These are phyloP conservation scores for Neofusicoccum kwambonambiense DNA, from an alignment of 2,329 filamentous ascomycete genomes.

Conservation along the genomic window DNA sequence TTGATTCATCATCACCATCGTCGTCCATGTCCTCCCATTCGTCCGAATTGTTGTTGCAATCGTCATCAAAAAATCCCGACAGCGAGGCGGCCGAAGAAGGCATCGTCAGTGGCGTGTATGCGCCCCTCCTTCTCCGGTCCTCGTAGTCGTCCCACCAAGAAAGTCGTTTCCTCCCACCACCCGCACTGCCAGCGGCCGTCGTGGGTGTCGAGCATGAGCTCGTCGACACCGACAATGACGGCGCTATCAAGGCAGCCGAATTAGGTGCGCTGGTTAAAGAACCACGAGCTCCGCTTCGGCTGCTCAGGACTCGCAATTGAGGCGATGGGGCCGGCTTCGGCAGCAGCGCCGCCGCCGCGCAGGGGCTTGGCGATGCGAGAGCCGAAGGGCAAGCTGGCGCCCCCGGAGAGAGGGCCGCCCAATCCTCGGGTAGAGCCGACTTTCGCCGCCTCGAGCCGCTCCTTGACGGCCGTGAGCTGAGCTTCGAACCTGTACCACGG, in stretches of 20 bases:
- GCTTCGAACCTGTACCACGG: slow-evolving; percentile 77
- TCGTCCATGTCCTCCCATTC: slow-evolving; percentile 12
- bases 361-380: slow-evolving; percentile 65
- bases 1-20: slow-evolving; percentile 2
- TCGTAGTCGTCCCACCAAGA: slow-evolving; percentile 18
- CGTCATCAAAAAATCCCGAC: background rate
- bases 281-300: slow-evolving; percentile 70
- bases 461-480: slow-evolving; percentile 95
- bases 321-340: slow-evolving; percentile 42
- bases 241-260: slow-evolving; percentile 1
- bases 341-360: slow-evolving; percentile 51
- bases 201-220: slow-evolving; percentile 3
- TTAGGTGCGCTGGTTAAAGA: slow-evolving; percentile 60
- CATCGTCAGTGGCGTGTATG: slow-evolving; percentile 6
- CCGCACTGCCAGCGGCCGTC: slow-evolving; percentile 5
- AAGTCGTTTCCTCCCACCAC: slow-evolving; percentile 16
- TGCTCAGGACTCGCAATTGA: slow-evolving; percentile 44
- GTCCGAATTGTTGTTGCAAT: background rate
- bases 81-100: background rate
- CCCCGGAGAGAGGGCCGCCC: slow-evolving; percentile 55
- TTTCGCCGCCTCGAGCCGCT: slow-evolving; percentile 94
- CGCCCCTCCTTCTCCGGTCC: background rate
- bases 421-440: slow-evolving; percentile 84
- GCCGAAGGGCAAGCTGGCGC: slow-evolving; percentile 68
- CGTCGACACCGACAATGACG: background rate